These are phyloP conservation scores for Lecanicillium sp. DNA, from an alignment of 2,329 filamentous ascomycete species.

Conservation along the genomic window DNA sequence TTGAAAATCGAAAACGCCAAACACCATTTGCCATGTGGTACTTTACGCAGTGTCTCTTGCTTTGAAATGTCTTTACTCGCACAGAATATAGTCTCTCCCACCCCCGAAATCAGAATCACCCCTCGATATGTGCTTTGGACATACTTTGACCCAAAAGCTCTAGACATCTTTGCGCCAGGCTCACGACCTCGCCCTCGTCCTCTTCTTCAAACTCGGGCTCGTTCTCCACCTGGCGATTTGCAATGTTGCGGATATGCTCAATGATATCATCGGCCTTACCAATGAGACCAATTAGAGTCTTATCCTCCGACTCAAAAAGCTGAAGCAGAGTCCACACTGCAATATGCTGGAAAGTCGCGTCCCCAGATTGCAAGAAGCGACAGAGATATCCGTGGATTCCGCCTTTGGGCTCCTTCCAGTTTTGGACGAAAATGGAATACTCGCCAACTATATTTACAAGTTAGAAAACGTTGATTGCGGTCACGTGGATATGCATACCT, in stretches of 20 bases:
- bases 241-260: constrained; percentile 83
- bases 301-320: constrained; percentile 89
- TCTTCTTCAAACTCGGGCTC: constrained; percentile 83
- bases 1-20: too few species aligned
- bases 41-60: too few species aligned
- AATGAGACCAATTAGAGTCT: constrained; percentile 79
- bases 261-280: constrained; percentile 86
- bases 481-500: constrained; percentile 45
- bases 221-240: constrained; percentile 78
- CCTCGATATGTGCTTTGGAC: constrained; percentile 76
- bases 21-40: too few species aligned
- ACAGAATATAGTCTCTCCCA: constrained; percentile 6
- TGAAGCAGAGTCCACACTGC: constrained; percentile 97
- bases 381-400: constrained; percentile 94
- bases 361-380: constrained; percentile 86
- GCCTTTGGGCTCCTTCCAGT: constrained; percentile 87
- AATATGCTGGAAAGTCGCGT: constrained; percentile 97
- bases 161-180: constrained; percentile 79
- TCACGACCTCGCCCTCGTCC: constrained; percentile 87
- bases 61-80: background rate
- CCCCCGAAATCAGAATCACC: constrained; percentile 34
- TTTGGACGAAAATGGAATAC: constrained; percentile 90
- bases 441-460: constrained; percentile 62
- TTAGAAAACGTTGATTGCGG: constrained; percentile 5
- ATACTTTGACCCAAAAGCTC: constrained; percentile 72